Evolutionary conservation across 805 yeast species (phyloP).

Genomic region (Brettanomyces bruxellensis): DNA sequence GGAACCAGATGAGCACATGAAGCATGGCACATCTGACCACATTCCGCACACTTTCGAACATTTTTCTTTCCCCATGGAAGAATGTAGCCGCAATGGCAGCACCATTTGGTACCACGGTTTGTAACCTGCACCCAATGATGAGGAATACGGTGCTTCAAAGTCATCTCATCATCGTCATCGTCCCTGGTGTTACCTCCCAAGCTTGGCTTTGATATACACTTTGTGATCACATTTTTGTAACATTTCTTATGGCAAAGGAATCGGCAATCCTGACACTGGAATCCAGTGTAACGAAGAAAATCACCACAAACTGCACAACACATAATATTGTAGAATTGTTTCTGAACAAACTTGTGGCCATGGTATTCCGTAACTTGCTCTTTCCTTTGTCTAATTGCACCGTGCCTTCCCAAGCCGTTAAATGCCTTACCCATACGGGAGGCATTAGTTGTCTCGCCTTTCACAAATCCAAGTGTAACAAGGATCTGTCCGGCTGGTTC

Average conservation of each 20-base stretch:
- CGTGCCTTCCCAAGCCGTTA: constrained; percentile 82
- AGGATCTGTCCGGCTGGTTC: constrained; percentile 93
- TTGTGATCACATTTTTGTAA: constrained; percentile 71
- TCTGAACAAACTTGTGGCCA: constrained; percentile 95
- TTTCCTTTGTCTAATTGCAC: constrained; percentile 92
- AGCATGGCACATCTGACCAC: constrained; percentile 93
- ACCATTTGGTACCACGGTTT: constrained; percentile 97
- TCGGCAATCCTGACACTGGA: constrained; percentile 78
- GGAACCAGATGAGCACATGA: constrained; percentile 93
- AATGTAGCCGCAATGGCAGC: constrained; percentile 97
- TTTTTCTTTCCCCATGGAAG: constrained; percentile 92
- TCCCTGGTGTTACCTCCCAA: constrained; percentile 42
- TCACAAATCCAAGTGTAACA: constrained; percentile 70
- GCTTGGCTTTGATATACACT: constrained; percentile 72
- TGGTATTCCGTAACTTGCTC: constrained; percentile 88
- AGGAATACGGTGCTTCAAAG: constrained; percentile 92
- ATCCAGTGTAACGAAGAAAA: constrained; percentile 79
- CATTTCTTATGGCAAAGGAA: constrained; percentile 77
- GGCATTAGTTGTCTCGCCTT: constrained; percentile 34
- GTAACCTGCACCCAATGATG: constrained; percentile 91
- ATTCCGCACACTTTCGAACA: constrained; percentile 84
- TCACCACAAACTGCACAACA: constrained; percentile 97
- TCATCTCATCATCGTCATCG: constrained; percentile 53
- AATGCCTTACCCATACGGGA: constrained; percentile 30
- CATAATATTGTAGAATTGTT: constrained; percentile 93